Conservation (phyloP, 176 grass and related monocot species). For the Carex littledalei region DNA sequence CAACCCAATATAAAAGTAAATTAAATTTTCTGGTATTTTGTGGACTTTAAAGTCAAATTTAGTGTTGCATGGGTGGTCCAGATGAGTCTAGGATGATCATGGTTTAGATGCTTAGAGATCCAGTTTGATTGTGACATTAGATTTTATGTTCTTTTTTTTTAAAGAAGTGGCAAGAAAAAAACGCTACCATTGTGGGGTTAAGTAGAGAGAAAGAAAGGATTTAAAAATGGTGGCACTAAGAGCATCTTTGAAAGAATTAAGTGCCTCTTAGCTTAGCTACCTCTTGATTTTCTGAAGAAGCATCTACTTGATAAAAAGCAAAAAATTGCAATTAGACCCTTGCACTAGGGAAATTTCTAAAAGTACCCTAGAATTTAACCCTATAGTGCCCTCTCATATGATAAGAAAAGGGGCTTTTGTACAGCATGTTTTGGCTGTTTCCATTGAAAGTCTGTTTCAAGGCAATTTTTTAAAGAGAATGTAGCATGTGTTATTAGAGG, state of each 20-base stretch:
- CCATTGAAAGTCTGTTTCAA: neutral
- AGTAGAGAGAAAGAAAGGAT: constrained; percentile 46
- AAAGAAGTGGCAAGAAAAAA: constrained; percentile 8
- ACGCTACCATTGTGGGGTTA: constrained; percentile 29
- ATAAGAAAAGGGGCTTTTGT: constrained; percentile 10
- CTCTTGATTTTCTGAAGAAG: constrained; percentile 46
- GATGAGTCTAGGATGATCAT: constrained; percentile 49
- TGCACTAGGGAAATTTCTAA: constrained; percentile 21
- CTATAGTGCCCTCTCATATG: neutral
- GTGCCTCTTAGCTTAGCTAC: constrained; percentile 34
- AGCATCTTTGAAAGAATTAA: constrained; percentile 40
- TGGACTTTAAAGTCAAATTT: neutral
- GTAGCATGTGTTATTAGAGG: neutral
- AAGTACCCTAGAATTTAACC: neutral
- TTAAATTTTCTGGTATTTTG: no score
- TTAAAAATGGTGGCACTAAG: constrained; percentile 40
- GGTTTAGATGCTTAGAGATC: constrained; percentile 58
- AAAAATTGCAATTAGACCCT: constrained; percentile 36
- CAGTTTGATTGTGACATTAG: constrained; percentile 48
- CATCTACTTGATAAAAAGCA: constrained; percentile 19
- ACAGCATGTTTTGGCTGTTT: neutral
- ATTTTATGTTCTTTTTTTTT: neutral
- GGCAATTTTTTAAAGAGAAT: neutral
- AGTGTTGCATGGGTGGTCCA: constrained; percentile 37
- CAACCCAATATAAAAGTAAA: no score